Evolutionary conservation across 2,329 filamentous ascomycete genomes (phyloP).

Genomic region (Calonectria ilicicola): DNA sequence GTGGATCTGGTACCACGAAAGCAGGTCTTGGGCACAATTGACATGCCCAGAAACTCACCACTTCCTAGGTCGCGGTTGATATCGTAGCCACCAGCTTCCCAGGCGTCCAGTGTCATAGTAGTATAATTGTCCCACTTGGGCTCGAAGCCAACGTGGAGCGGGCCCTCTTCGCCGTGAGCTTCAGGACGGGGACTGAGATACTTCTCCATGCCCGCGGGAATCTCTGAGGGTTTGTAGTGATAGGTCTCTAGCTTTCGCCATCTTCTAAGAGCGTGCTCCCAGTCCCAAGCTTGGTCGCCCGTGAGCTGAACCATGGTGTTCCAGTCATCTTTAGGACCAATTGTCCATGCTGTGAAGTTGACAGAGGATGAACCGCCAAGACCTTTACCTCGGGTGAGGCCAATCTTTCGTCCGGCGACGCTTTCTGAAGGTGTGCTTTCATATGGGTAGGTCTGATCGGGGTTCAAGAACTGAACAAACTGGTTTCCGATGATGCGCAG

Average conservation of each 20-base stretch:
- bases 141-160: conserved; percentile 28
- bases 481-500: conserved; percentile 27
- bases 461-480: conserved; percentile 29
- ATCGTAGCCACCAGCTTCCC: conserved; percentile 25
- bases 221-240: conserved; percentile 23
- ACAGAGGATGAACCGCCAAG: conserved; percentile 28
- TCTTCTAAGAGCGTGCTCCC: conserved; percentile 21
- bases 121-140: conserved; percentile 30
- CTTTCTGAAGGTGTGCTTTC: conserved; percentile 27
- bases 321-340: conserved; percentile 30
- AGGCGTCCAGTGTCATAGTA: conserved; percentile 22
- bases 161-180: conserved; percentile 25
- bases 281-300: conserved; percentile 25
- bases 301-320: conserved; percentile 26
- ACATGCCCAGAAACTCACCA: conserved; percentile 27
- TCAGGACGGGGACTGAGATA: conserved; percentile 25
- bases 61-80: conserved; percentile 28
- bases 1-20: conserved; percentile 26
- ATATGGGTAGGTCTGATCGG: conserved; percentile 22
- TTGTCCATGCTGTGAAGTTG: conserved; percentile 33
- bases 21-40: conserved; percentile 24
- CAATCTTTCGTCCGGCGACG: conserved; percentile 24
- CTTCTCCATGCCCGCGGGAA: conserved; percentile 24
- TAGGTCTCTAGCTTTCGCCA: conserved; percentile 30
- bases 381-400: conserved; percentile 28